Base-by-base conservation (phyloP, 2,329 filamentous ascomycete genomes). In the Colletotrichum simmondsii region DNA sequence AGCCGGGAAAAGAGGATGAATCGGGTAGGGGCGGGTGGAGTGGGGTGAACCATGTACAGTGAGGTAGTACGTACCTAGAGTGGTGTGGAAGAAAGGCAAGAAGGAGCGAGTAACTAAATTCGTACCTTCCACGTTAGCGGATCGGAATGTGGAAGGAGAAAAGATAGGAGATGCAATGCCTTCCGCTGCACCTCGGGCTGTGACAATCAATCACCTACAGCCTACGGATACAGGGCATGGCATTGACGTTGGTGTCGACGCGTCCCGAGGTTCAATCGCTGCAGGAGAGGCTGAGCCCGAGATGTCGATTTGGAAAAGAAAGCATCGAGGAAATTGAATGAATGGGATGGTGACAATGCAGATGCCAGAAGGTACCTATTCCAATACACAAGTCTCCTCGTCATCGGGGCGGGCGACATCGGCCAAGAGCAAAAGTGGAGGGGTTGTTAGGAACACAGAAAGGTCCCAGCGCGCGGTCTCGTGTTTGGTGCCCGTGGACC, bases 91-190 rank as follows among this genome's bases (percentile, higher is more conserved):
- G n/a, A 6, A 30, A 24, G 49, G 69, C 64, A 49, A 19, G 42
- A 19, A 49, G 42, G 42, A 49, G 19, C 42, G 8, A 49, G 42
- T 49, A 16, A 42, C 37, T 42, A 42, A 42, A 42, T 42, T 42
- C 37, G 42, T 49, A n/a, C 42, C 42, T 49, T 49, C 42, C 42
- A 49, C 19, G 42, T 49, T 49, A 10, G 59, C 65, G 65, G 59
- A 52, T 65, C 65, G 65, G 70, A 42, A 65, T 54, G 66, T 70
- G 66, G 60, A 72, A 72, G 65, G 70, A 65, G 65, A 60, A 60
- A 72, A 65, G 70, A 72, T 53, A 54, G 28, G 70, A 69, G 63
- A 67, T 68, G 52, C 64, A 24, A 12, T 49, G 42, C 19, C 42
- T 49, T 22, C 42, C 19, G 19, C 19, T 49, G 19, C 42, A 49